Base-by-base conservation (phyloP, 2,329 filamentous ascomycete genomes). In the Fusarium succisae region DNA sequence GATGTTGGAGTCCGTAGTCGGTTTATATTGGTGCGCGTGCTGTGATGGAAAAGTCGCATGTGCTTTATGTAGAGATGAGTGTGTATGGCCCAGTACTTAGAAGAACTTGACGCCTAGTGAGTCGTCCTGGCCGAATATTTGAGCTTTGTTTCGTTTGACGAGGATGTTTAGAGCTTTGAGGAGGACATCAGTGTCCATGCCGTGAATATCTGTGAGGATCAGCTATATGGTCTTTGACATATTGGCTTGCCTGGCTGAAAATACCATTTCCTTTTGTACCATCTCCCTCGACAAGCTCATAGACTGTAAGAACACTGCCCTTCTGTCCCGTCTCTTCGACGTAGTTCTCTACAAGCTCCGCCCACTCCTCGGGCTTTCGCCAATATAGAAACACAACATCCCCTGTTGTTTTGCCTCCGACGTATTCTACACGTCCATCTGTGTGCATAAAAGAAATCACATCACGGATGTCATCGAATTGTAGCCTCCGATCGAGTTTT, bases 81-180 rank as follows among this genome's bases (percentile, higher is more conserved):
- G 53, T 64, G n/a, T 26, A 63, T 68, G 55, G 64, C 32, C 47
- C n/a, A 70, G 59, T 61, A 45, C 54, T 91, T 85, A 98, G 81
- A 98, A 98, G 85, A 99, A 98, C 85, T 99, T 99, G 74, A 98
- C 94, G 78, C 96, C 96, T 79, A 93, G 91, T 69, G 94, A 93
- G 80, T 96, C 94, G 78, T 96, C 95, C 61, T 91, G 90, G 39
- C 96, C 96, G 84, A 99, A 98, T 32, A 98, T 91, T 83, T 98
- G 96, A 20, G 95, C 96, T 84, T 93, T 97, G 76, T 95, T 95
- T 72, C 92, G 90, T 87, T 97, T 98, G 41, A 97, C 95, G 55
- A 98, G 87, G 56, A 96, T 87, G 69, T 90, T 89, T 55, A 99
- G 87, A 43, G 94, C 92, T 82, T 92, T 95, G 75, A 93, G 89